phyloP scores from a whole-genome alignment of 1,139 yeast species.

The Scheffersomyces parashehatae region DNA sequence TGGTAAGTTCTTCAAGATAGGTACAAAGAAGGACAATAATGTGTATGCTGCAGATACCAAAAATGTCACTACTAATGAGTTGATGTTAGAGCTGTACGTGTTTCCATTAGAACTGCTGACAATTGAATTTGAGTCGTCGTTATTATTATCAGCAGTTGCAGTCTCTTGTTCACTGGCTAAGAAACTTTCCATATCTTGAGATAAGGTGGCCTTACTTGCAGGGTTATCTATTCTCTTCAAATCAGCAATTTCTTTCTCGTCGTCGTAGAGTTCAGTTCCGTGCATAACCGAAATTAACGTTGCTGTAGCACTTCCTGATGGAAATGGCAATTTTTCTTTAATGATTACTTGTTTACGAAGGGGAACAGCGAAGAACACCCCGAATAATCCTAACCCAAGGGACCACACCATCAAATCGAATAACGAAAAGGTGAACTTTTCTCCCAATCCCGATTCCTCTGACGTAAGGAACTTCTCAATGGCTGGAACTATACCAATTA shows the following conservation, averaged over 20 bases:
- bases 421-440: constrained; percentile 37
- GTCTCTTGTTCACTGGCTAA: constrained; percentile 2
- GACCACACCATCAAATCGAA: constrained; percentile 76
- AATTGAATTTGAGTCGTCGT: neutral
- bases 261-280: constrained; percentile 58
- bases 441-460: constrained; percentile 71
- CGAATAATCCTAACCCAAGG: constrained; percentile 83
- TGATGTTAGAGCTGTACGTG: constrained; percentile 56
- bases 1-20: constrained; percentile 68
- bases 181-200: constrained; percentile 8
- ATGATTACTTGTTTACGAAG: constrained; percentile 82
- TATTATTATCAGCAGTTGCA: neutral
- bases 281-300: constrained; percentile 86
- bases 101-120: neutral
- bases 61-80: constrained; percentile 61
- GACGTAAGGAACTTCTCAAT: constrained; percentile 80
- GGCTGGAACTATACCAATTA: constrained; percentile 96
- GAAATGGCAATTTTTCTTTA: constrained; percentile 83
- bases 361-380: constrained; percentile 93
- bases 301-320: constrained; percentile 96
- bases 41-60: constrained; percentile 73
- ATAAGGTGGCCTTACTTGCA: constrained; percentile 14
- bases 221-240: neutral
- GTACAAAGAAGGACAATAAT: constrained; percentile 67
- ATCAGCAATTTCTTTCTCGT: constrained; percentile 13